Evolutionary conservation across 495 filamentous ascomycete species (phyloP), one percentile per base, ranked within the genome.

Genomic region (Hypoxylon crocopeplum): DNA sequence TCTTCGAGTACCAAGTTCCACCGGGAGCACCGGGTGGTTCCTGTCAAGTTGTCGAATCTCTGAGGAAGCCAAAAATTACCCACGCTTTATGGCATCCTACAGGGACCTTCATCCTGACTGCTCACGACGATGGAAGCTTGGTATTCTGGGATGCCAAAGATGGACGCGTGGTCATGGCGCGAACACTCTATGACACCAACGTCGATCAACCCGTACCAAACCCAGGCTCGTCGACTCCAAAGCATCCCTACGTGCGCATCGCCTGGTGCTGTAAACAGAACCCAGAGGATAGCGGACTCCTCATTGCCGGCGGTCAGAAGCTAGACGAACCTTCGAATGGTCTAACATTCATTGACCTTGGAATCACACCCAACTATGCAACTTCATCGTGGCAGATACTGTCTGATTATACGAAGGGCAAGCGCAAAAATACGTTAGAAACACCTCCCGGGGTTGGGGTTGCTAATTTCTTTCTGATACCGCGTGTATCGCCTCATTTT

Each of bases 141-240:
- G 94, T 93, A 0, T 85, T 98, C 44, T 98, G 95, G 95, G 95
- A 98, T 76, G 76, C 88, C 2, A 95, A 92, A 60, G 95, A 97
- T 67, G 94, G 92, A 7, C 86, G 91, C 37, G 79, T 94, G 22
- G 77, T 98, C 11, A 84, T 91, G 78, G 92, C 92, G 8, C 77
- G 95, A 59, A 95, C 90, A 3, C 72, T 97, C 17, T 82, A 88
- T 57, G 83, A 88, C 36, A 82, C 80, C 2, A 83, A 89, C 64
- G 72, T 98, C 32, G 81, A 96, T 22, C 74, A 78, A 27, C 76
- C 79, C 5, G 74, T 72, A 7, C 71, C 74, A 19, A 67, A 73
- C 29, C 84, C 63, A 73, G 84, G 51, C 60, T 85, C 40, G 87
- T 86, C 67, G 80, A 87, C 27, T 16, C 57, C 65, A 12, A 70